Conservation (phyloP, 805 yeast species). For the Lachancea lanzarotensis region DNA sequence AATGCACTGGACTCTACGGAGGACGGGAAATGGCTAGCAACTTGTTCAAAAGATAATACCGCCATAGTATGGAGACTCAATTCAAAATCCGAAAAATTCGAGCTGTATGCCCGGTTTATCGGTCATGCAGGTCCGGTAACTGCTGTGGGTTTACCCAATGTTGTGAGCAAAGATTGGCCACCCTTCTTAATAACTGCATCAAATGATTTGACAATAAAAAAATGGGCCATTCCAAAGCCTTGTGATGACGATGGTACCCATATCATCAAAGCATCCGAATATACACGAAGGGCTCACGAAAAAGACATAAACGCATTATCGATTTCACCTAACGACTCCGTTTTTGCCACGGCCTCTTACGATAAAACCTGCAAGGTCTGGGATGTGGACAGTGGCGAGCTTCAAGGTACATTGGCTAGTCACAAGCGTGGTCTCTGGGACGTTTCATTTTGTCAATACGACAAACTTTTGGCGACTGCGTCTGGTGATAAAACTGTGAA, state of each 20-base stretch:
- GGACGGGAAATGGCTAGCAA: slow-evolving; percentile 85
- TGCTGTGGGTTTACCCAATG: slow-evolving; percentile 68
- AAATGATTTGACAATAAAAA: slow-evolving; percentile 76
- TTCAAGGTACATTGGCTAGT: slow-evolving; percentile 75
- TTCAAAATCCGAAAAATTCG: slow-evolving; percentile 36
- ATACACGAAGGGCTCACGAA: slow-evolving; percentile 93
- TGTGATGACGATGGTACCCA: slow-evolving; percentile 15
- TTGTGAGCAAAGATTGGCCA: slow-evolving; percentile 43
- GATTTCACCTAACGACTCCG: slow-evolving; percentile 82
- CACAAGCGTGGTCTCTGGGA: slow-evolving; percentile 97
- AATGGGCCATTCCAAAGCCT: slow-evolving; percentile 68
- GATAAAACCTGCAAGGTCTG: slow-evolving; percentile 89
- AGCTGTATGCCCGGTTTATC: slow-evolving; percentile 52
- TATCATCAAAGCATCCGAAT: slow-evolving; percentile 58
- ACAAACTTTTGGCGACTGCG: slow-evolving; percentile 70
- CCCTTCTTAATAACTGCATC: slow-evolving; percentile 75
- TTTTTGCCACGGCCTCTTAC: slow-evolving; percentile 88
- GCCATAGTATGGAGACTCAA: slow-evolving; percentile 77
- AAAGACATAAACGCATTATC: slow-evolving; percentile 90
- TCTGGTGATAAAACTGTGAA: slow-evolving; percentile 89
- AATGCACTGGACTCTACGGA: slow-evolving; percentile 69
- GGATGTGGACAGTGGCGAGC: slow-evolving; percentile 82
- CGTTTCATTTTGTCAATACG: slow-evolving; percentile 72
- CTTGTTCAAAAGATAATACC: slow-evolving; percentile 84
- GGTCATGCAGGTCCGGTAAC: slow-evolving; percentile 90